These are phyloP conservation scores for Phaeophleospora eucalypticola DNA, from an alignment of 2,329 filamentous ascomycete species.

Conservation along the genomic window DNA sequence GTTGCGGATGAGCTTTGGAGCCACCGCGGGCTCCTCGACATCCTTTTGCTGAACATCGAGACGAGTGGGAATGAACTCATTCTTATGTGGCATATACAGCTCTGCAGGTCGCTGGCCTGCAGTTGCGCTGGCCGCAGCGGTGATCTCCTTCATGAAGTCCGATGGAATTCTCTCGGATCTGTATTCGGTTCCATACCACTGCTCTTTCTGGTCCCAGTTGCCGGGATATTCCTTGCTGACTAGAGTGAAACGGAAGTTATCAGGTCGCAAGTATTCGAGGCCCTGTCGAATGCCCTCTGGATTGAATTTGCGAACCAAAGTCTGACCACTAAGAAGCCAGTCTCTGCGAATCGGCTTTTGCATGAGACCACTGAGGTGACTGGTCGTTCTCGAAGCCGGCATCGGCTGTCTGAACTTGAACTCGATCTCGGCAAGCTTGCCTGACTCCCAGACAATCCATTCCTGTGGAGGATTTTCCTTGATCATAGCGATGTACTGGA, in stretches of 20 bases:
- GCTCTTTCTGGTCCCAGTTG: slow-evolving; percentile 81
- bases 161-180: slow-evolving; percentile 72
- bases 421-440: slow-evolving; percentile 82
- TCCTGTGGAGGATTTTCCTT: slow-evolving; percentile 74
- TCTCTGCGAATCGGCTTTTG: slow-evolving; percentile 84
- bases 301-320: slow-evolving; percentile 74
- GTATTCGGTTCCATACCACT: slow-evolving; percentile 98
- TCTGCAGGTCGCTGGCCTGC: slow-evolving; percentile 60
- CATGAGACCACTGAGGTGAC: slow-evolving; percentile 80
- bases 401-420: slow-evolving; percentile 95
- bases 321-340: slow-evolving; percentile 77
- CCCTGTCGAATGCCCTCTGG: slow-evolving; percentile 69
- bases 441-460: slow-evolving; percentile 94
- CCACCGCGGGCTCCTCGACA: slow-evolving; percentile 66
- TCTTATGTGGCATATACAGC: slow-evolving; percentile 83
- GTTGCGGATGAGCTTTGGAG: slow-evolving; percentile 79
- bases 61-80: slow-evolving; percentile 91
- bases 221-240: slow-evolving; percentile 81
- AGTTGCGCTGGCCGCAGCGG: slow-evolving; percentile 54
- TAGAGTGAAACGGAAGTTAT: slow-evolving; percentile 83
- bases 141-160: slow-evolving; percentile 69
- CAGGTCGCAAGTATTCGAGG: slow-evolving; percentile 69
- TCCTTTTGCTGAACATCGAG: slow-evolving; percentile 95
- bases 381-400: slow-evolving; percentile 83
- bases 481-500: slow-evolving; percentile 87